These are phyloP conservation scores for Rhexocercosporidium sp. DNA, from an alignment of 2,329 filamentous ascomycete genomes.

Conservation along the genomic window DNA sequence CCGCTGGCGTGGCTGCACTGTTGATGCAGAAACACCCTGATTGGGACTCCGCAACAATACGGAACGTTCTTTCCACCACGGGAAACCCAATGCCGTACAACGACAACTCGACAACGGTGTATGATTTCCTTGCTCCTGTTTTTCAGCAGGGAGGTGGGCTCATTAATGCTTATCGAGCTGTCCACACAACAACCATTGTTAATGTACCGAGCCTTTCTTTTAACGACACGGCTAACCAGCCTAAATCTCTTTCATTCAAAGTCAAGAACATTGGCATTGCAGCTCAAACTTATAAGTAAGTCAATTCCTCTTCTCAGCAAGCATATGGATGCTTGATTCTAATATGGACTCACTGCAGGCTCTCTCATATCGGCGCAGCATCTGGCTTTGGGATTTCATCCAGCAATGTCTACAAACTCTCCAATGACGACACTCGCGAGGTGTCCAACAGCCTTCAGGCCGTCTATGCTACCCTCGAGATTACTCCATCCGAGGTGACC, in stretches of 20 bases:
- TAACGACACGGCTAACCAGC: constrained; percentile 1
- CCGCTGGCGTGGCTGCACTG: constrained; percentile 44
- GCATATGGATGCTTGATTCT: neutral
- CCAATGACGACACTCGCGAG: neutral
- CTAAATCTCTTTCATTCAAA: neutral
- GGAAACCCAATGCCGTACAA: constrained; percentile 27
- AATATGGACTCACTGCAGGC: neutral
- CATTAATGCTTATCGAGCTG: constrained; percentile 43
- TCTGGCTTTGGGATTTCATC: constrained; percentile 15
- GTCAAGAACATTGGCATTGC: constrained; percentile 38
- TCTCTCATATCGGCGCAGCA: neutral
- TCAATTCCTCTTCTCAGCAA: neutral
- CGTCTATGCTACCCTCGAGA: constrained; percentile 22
- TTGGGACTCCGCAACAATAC: neutral
- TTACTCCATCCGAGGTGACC: constrained; percentile 30
- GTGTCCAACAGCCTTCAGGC: constrained; percentile 25
- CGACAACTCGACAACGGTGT: neutral
- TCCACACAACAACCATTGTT: constrained; percentile 28
- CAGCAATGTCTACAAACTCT: constrained; percentile 32
- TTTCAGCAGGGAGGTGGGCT: constrained; percentile 45
- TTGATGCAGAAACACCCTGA: constrained; percentile 22
- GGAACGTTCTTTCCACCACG: constrained; percentile 36
- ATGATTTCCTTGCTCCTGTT: constrained; percentile 33
- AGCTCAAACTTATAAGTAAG: constrained; percentile 30
- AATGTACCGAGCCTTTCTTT: constrained; percentile 2